Conservation (phyloP, 352 stramenopile genomes). For the Phytophthora europaea region DNA sequence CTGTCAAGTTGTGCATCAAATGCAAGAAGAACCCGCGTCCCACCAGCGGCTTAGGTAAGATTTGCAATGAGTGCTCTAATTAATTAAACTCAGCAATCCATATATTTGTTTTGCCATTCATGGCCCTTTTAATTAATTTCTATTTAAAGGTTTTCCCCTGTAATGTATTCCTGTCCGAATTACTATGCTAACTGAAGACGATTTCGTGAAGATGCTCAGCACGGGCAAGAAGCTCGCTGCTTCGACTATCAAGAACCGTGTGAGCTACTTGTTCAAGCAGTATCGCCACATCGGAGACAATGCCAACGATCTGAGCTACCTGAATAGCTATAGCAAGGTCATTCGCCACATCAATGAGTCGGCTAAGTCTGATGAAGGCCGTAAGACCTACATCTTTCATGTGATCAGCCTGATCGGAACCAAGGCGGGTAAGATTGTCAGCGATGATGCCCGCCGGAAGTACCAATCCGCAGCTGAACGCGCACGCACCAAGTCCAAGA, state of each 20-base stretch:
- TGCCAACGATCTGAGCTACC: not conserved
- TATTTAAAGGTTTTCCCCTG: not conserved
- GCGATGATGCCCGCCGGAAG: not conserved
- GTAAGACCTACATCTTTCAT: not conserved
- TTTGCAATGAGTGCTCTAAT: no score
- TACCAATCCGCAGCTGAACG: not conserved
- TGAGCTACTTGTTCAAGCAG: not conserved
- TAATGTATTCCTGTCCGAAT: not conserved
- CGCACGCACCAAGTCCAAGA: not conserved
- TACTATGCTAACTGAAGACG: not conserved
- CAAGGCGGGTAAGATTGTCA: not conserved
- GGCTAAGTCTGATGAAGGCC: not conserved
- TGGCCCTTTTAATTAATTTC: no score
- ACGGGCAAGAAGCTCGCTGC: not conserved
- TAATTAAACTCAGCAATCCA: no score
- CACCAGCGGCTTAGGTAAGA: no score
- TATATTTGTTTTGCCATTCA: no score
- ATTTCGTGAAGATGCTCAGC: not conserved
- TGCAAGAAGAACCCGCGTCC: no score
- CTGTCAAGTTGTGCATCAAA: no score
- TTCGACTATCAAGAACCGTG: not conserved
- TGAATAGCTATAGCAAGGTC: not conserved
- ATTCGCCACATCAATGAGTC: not conserved
- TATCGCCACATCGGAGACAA: not conserved
- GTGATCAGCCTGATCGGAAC: not conserved